These are phyloP conservation scores for Psilocybe cyanescens DNA, from an alignment of 768 basidiomycete genomes.

Conservation along the genomic window DNA sequence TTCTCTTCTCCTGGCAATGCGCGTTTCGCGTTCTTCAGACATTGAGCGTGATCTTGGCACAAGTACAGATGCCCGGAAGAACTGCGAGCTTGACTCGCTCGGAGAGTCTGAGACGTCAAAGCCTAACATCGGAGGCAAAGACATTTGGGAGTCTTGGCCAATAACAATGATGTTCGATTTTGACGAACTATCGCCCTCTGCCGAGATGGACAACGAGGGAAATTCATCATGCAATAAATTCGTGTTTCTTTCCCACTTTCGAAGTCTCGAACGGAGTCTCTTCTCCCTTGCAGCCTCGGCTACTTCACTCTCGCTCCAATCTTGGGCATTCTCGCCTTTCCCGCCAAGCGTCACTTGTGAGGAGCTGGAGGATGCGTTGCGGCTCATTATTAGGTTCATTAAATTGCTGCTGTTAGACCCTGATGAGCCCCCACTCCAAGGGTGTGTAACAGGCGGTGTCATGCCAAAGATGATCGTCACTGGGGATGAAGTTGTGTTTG, in stretches of 20 bases:
- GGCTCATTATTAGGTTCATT: constrained; percentile 50
- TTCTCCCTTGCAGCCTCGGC: constrained; percentile 72
- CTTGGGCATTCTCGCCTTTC: constrained; percentile 35
- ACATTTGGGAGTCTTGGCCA: constrained; percentile 38
- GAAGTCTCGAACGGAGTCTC: constrained; percentile 71
- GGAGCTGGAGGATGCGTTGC: constrained; percentile 33
- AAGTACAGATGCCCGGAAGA: constrained; percentile 73
- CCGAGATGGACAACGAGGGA: constrained; percentile 49
- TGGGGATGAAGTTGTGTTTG: constrained; percentile 66
- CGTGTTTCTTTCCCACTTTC: constrained; percentile 75
- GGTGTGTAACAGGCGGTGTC: constrained; percentile 72
- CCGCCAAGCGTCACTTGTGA: constrained; percentile 32
- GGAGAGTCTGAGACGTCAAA: constrained; percentile 24
- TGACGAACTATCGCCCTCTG: constrained; percentile 40
- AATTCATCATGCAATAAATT: constrained; percentile 62
- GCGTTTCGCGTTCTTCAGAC: constrained; percentile 54
- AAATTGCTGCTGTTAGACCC: constrained; percentile 39
- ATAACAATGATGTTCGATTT: constrained; percentile 55
- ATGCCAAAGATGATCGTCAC: constrained; percentile 89
- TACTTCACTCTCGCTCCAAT: constrained; percentile 70
- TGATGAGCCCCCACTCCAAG: constrained; percentile 31
- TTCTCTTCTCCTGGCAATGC: constrained; percentile 67
- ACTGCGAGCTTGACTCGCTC: constrained; percentile 31
- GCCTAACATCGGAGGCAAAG: constrained; percentile 37
- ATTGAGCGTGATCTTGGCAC: constrained; percentile 66